Evolutionary conservation across 768 basidiomycete species (phyloP), one percentile per base, ranked within the genome.

Genomic region (Boletus reticuloceps): DNA sequence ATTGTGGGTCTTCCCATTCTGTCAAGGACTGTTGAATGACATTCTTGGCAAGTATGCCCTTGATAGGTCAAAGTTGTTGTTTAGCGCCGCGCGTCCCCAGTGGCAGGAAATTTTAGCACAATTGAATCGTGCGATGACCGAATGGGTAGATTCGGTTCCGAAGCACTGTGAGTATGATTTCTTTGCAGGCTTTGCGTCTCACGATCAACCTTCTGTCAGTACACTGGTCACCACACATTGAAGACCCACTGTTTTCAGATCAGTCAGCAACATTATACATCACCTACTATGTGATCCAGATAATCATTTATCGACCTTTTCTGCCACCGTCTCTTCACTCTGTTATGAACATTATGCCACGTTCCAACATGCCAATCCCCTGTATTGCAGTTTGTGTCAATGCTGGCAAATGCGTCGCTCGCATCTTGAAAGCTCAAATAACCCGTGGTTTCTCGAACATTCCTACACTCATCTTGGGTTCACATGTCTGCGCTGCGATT

Each of bases 81-180:
- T 78, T 25, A 84, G 82, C 36, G 71, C 80, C 55, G 77, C 80
- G 41, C 77, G 79, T 29, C 72, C 76, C 53, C 75, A 79, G 53
- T 83, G 81, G 77, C 79, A 79, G 46, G 77, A 83, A 42, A 80
- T 88, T 31, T 74, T 91, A 16, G 76, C 81, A 16, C 85, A 89
- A 53, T 73, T 93, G 34, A 86, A 87, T 62, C 76, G 78, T 7
- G 85, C 84, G 0, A 75, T 94, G 62, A 83, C 84, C 55, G 81
- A 85, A 54, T 94, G 91, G 89, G 70, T 81, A 12, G 82, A 86
- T 47, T 77, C 78, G 9, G 72, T 91, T 17, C 91, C 91, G 12
- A 76, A 82, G 38, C 84, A 89, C 62, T 64, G 88, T 89, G 60
- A 53, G 85, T 73, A 17, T 40, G 41, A 31, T 37, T 49, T 25